phyloP scores from a whole-genome alignment of 305 asterid species.

The Fraxinus floribunda region DNA sequence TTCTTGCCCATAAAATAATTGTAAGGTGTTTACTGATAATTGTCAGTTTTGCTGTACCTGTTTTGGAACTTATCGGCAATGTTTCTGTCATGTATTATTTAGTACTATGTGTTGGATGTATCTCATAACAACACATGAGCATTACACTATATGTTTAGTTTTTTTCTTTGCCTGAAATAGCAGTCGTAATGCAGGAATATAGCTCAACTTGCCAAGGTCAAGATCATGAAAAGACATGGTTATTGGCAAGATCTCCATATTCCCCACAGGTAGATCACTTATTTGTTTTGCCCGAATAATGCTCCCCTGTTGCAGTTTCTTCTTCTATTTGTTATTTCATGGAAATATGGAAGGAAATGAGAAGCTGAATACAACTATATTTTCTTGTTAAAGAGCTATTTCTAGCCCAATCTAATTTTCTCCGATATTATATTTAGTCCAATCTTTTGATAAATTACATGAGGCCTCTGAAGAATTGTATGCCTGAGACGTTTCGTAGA shows the following conservation, averaged over 20 bases:
- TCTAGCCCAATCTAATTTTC: not conserved
- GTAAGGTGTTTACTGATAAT: not conserved
- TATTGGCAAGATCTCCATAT: conserved; percentile 69
- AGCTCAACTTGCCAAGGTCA: conserved; percentile 76
- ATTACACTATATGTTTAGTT: not conserved
- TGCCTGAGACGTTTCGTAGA: not conserved
- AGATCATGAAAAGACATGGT: conserved; percentile 73
- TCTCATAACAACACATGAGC: not conserved
- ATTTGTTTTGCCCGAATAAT: not conserved
- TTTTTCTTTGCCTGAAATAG: conserved; percentile 12
- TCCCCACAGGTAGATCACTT: conserved; percentile 54
- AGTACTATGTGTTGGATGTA: not conserved
- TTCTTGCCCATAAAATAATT: not conserved
- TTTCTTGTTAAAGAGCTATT: not conserved
- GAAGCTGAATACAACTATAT: not conserved
- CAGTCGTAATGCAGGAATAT: conserved; percentile 56
- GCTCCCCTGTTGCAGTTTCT: not conserved
- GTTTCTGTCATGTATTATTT: not conserved
- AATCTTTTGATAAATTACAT: not conserved
- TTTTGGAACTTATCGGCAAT: not conserved
- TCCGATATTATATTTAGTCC: not conserved
- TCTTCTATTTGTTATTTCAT: not conserved
- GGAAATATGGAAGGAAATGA: not conserved
- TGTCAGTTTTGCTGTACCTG: not conserved
- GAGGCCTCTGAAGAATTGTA: not conserved